A percentile compares a stretch with the other conserved stretches of the same genome.
Evolutionary conservation across 2,329 filamentous ascomycete genomes (phyloP).

Genomic region (Claviceps quebecensis): DNA sequence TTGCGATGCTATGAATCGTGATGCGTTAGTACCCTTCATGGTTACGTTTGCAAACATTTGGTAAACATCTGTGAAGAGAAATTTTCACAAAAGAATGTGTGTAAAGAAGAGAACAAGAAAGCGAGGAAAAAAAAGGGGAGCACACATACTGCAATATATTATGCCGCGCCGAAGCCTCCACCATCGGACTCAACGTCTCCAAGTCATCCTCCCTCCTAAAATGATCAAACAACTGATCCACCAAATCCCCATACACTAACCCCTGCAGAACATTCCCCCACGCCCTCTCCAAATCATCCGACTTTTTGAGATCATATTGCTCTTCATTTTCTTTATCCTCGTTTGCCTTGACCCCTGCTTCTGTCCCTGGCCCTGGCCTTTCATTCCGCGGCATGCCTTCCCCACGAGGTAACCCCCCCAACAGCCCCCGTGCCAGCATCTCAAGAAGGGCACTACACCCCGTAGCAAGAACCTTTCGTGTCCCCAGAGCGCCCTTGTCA

Average conservation of each 20-base stretch:
- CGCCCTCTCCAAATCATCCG: constrained; percentile 45
- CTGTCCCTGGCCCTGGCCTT: not conserved
- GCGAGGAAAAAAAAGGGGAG: constrained; percentile 2
- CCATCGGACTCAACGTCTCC: constrained; percentile 45
- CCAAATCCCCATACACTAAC: constrained; percentile 52
- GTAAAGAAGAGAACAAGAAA: not conserved
- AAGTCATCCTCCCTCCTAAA: constrained; percentile 46
- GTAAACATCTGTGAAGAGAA: no score
- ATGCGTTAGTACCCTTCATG: not conserved
- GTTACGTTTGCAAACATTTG: no score
- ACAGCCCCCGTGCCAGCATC: constrained; percentile 49
- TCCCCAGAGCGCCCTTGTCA: constrained; percentile 62
- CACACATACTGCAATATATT: constrained; percentile 54
- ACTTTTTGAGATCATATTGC: constrained; percentile 43
- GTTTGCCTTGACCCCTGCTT: constrained; percentile 4
- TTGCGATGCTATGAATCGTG: constrained; percentile 42
- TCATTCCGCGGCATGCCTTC: not conserved
- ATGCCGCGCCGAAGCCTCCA: constrained; percentile 51
- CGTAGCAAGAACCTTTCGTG: constrained; percentile 61
- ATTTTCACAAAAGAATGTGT: no score
- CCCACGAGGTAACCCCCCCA: constrained; percentile 34
- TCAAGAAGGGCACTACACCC: constrained; percentile 57
- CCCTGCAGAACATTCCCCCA: constrained; percentile 55
- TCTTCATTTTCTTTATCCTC: not conserved
- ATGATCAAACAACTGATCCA: constrained; percentile 51